These are phyloP conservation scores for Eucalyptus polyanthemos DNA, from an alignment of 345 rosid genomes.

Conservation along the genomic window DNA sequence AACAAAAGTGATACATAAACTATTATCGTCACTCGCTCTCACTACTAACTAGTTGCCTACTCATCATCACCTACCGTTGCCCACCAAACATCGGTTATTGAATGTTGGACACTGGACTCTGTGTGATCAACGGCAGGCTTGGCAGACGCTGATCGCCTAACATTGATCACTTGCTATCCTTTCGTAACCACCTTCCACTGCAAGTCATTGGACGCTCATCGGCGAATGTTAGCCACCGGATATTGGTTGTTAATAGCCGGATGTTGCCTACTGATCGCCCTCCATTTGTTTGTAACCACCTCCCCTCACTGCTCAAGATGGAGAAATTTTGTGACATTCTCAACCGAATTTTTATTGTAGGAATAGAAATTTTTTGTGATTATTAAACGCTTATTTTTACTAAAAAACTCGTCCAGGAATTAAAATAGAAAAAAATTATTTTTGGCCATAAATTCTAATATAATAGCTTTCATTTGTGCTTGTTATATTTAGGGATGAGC, in stretches of 20 bases:
- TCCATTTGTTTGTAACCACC: no score
- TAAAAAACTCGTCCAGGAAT: rapidly evolving
- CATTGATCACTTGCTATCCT: rapidly evolving
- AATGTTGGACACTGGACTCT: rapidly evolving
- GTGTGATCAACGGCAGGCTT: rapidly evolving
- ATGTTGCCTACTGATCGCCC: no score
- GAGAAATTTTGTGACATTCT: no score
- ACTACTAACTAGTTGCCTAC: no score
- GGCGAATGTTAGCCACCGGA: rapidly evolving
- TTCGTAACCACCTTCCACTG: rapidly evolving
- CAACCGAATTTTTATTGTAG: no score
- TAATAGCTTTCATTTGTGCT: no score
- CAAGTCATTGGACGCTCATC: rapidly evolving
- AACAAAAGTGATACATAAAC: no score
- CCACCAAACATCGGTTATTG: rapidly evolving
- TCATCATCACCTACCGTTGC: rapidly evolving
- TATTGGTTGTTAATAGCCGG: rapidly evolving
- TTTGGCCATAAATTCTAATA: no score
- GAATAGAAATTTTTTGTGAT: rapidly evolving
- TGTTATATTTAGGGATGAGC: background rate
- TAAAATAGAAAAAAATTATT: no score
- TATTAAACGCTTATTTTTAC: no score
- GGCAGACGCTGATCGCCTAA: no score
- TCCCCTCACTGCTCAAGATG: no score
- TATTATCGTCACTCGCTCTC: rapidly evolving